Base-by-base conservation (phyloP, 768 basidiomycete species). In the Pholiota conissans region DNA sequence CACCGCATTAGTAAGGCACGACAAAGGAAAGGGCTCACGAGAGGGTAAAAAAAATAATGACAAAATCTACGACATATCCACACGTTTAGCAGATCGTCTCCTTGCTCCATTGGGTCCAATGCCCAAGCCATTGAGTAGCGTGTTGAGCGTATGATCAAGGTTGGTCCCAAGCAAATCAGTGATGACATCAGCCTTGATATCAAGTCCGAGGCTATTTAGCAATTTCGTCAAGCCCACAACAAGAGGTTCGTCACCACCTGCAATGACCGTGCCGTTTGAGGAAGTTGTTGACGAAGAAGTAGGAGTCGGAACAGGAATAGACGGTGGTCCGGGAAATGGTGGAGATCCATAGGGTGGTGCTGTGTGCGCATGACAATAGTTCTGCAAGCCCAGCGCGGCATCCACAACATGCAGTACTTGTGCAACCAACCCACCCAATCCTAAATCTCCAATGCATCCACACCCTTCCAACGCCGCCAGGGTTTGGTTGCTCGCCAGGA, bases 161-260 rank as follows among this genome's bases (percentile, higher is more conserved):
- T 26, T 22, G 10, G 53, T 48, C 4, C 52, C 58, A 14, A 63
- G 55, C 27, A 65, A 56, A 52, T 59, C 61, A n/a, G 60, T 60
- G 9, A 61, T 56, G 6, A 55, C 57, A 50, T 58, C 57, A 10
- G 55, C 57, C 11, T 55, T 47, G 13, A 59, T 28, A 37, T 59
- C 30, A n/a, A 65, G 46, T 16, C 64, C 64, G 5, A 65, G 46
- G 20, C 57, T 57, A 27, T 55, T 46, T 22, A 65, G 48, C 40
- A 62, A 45, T 29, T 65, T 62, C 6, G 57, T 65, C 28, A 62
- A 49, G 7, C 64, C 61, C n/a, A 60, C 52, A 16, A 59, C 45
- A 20, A 65, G 55, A 27, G 57, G 51, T 9, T 56, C 57, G 5
- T 56, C 51, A n/a, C 16, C 57, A 32, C 42, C 22, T 11, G 51